These are phyloP conservation scores for Pseudohalonectria lignicola DNA, from an alignment of 2,329 filamentous ascomycete species.

Conservation along the genomic window DNA sequence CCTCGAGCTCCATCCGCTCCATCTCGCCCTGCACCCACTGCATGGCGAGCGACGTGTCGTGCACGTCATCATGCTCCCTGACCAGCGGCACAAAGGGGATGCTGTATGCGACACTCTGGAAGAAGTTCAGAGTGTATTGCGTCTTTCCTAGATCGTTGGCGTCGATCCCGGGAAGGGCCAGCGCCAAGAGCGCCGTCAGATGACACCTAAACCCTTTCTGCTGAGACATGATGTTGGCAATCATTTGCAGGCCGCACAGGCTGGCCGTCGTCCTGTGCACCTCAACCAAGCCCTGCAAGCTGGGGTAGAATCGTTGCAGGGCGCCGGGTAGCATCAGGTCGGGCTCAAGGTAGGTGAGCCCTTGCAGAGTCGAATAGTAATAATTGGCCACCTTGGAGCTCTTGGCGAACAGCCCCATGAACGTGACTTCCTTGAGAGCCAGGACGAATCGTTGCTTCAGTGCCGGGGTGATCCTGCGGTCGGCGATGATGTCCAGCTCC, in stretches of 20 bases:
- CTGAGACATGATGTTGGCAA: slow-evolving; percentile 81
- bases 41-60: slow-evolving; percentile 68
- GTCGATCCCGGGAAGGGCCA: slow-evolving; percentile 90
- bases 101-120: slow-evolving; percentile 91
- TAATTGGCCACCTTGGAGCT: slow-evolving; percentile 85
- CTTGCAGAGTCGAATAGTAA: slow-evolving; percentile 82
- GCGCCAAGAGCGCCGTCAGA: slow-evolving; percentile 83
- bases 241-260: slow-evolving; percentile 80
- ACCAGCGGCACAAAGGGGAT: slow-evolving; percentile 84
- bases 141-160: slow-evolving; percentile 97
- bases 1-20: slow-evolving; percentile 83
- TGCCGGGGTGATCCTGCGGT: slow-evolving; percentile 67
- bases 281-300: slow-evolving; percentile 91
- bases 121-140: slow-evolving; percentile 85
- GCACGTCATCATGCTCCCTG: slow-evolving; percentile 53
- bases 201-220: slow-evolving; percentile 96
- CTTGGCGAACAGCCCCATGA: slow-evolving; percentile 98
- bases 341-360: slow-evolving; percentile 82
- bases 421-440: slow-evolving; percentile 82
- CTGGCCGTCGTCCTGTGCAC: slow-evolving; percentile 95
- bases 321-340: slow-evolving; percentile 86
- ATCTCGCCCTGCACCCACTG: slow-evolving; percentile 93
- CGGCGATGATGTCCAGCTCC: slow-evolving; percentile 76
- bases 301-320: slow-evolving; percentile 91
- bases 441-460: slow-evolving; percentile 83